Evolutionary conservation across 2,329 filamentous ascomycete genomes (phyloP), one percentile per base, ranked within the genome.

Genomic region (Xylariales sp.): DNA sequence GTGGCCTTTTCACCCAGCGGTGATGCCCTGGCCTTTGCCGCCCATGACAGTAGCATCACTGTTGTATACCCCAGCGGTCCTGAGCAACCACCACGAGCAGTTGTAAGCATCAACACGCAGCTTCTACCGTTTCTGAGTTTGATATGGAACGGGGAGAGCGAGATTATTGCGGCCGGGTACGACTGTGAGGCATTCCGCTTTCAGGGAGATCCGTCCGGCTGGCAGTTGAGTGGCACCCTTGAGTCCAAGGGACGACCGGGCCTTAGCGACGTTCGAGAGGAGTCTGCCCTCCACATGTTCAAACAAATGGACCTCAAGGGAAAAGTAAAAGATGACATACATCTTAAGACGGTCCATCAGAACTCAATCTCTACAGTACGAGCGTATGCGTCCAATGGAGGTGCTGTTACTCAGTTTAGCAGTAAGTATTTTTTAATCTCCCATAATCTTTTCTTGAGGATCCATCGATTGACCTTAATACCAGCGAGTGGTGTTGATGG

Each of bases 231-330:
- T 24, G 90, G 89, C 21, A 84, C 87, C 4, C 69, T 97, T 44
- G 90, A 96, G 66, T 70, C 71, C 33, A 89, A 90, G 65, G 72
- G 77, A 34, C 68, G 74, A 5, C 70, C 74, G 19, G 83, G 77
- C 29, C 61, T 72, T 39, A 81, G 75, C 41, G 76, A 78, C 39
- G 69, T 70, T 42, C 76, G 85, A 21, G 93, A 97, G 65, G 93
- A 97, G 62, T 93, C 86, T 48, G 93, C 93, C 17, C 70, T 96
- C 61, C 95, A 97, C 65, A 95, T 97, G 88, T 98, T 98, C 70
- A 81, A 82, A 55, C 90, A 96, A 70, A 97, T 98, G 93, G 93
- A 98, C 64, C 74, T 98, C 48, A 95, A 93, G 74, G 93, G 93
- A 45, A 95, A 95, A 66, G 70, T 74, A 40, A 88, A 88, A 58